Conservation (phyloP, 2,329 filamentous ascomycete species). For the Lomentospora prolificans region DNA sequence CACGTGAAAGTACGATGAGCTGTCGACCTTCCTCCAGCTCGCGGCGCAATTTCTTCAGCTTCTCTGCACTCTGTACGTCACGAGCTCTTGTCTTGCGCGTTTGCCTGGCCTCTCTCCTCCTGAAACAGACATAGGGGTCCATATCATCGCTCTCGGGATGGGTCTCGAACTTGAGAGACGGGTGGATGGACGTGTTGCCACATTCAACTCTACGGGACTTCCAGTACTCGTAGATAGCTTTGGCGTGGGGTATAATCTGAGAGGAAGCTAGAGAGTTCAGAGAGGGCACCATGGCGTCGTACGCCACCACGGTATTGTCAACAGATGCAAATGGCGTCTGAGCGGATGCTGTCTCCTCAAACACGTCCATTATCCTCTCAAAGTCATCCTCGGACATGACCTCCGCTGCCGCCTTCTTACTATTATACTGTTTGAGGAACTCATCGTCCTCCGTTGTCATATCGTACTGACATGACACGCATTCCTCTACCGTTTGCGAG, state of each 20-base stretch:
- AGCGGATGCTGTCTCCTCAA: conserved; percentile 74
- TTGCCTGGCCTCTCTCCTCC: conserved; percentile 85
- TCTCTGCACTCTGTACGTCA: conserved; percentile 89
- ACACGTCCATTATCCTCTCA: conserved; percentile 88
- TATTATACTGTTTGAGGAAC: conserved; percentile 77
- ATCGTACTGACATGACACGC: conserved; percentile 81
- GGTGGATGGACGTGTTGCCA: conserved; percentile 64
- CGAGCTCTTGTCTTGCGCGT: conserved; percentile 89
- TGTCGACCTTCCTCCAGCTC: conserved; percentile 85
- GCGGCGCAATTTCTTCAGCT: conserved; percentile 79
- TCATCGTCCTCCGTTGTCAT: conserved; percentile 86
- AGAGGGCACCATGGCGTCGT: conserved; percentile 64
- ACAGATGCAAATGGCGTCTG: conserved; percentile 85
- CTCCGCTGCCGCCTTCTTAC: conserved; percentile 52
- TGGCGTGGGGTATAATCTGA: conserved; percentile 50
- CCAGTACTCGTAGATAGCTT: conserved; percentile 86
- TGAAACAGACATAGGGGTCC: conserved; percentile 97
- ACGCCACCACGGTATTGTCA: conserved; percentile 75
- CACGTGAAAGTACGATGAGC: conserved; percentile 65
- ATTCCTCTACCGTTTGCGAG: conserved; percentile 96
- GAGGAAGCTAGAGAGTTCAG: conserved; percentile 42
- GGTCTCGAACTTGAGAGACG: conserved; percentile 83
- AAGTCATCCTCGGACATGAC: conserved; percentile 84
- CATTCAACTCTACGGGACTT: conserved; percentile 56
- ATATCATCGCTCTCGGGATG: conserved; percentile 90